Percentiles rank a stretch among this genome's conserved stretches.
Conservation (phyloP, 768 basidiomycete species). For the Russula griseocarnosa region DNA sequence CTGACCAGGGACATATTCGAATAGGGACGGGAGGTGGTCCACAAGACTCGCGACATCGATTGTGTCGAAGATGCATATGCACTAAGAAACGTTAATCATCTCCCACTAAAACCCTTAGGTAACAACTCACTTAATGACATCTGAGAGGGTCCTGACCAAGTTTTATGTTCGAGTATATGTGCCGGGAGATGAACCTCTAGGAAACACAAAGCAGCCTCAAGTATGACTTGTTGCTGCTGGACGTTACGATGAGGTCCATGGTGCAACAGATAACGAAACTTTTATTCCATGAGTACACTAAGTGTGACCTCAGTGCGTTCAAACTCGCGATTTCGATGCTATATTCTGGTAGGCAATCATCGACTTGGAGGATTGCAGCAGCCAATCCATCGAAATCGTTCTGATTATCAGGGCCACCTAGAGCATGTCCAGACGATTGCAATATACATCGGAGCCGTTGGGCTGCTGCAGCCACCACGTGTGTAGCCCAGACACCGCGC, state of each 20-base stretch:
- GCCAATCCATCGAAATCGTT: slow-evolving; percentile 24
- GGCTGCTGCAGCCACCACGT: slow-evolving; percentile 26
- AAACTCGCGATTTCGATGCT: slow-evolving; percentile 36
- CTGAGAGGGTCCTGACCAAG: slow-evolving; percentile 48
- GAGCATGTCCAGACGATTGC: slow-evolving; percentile 7
- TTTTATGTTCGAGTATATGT: not conserved
- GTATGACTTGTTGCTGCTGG: slow-evolving; percentile 5
- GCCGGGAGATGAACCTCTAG: slow-evolving; percentile 31
- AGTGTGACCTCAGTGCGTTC: not conserved
- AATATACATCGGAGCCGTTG: slow-evolving; percentile 22
- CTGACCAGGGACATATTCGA: slow-evolving; percentile 18
- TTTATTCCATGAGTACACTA: slow-evolving; percentile 1
- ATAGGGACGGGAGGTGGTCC: slow-evolving; percentile 10
- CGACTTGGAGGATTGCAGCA: slow-evolving; percentile 13
- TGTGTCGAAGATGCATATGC: slow-evolving; percentile 31
- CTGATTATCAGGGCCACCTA: slow-evolving; percentile 8
- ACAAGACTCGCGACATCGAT: slow-evolving; percentile 2
- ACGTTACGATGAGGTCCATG: not conserved
- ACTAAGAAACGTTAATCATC: slow-evolving; percentile 23
- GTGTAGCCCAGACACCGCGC: slow-evolving; percentile 35
- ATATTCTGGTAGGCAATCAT: slow-evolving; percentile 32
- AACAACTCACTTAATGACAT: slow-evolving; percentile 57
- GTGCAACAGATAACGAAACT: slow-evolving; percentile 20
- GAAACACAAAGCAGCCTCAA: slow-evolving; percentile 22
- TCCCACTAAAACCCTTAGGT: not conserved